Conservation (phyloP, 2,329 filamentous ascomycete genomes). For the Ascocoryne sarcoides region DNA sequence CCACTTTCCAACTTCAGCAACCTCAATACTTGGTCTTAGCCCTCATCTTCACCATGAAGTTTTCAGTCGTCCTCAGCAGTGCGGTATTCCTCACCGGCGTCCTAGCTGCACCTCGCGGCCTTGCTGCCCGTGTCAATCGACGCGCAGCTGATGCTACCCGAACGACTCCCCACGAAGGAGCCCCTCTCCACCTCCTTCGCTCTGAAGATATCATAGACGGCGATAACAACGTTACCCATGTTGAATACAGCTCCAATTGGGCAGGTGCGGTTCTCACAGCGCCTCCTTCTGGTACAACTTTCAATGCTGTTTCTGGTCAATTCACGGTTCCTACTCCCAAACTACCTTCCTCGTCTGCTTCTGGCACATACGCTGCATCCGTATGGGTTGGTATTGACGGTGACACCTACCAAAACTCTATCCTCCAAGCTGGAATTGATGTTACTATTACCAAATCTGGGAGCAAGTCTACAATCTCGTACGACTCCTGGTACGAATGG, state of each 20-base stretch:
- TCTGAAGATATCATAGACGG: conserved; percentile 23
- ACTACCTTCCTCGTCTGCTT: background rate
- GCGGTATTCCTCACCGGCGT: background rate
- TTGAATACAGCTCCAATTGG: conserved; percentile 49
- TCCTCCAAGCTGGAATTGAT: conserved; percentile 48
- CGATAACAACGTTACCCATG: conserved; percentile 36
- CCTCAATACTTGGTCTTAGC: background rate
- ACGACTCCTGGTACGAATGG: conserved; percentile 53
- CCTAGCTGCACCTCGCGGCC: background rate
- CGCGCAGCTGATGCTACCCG: background rate
- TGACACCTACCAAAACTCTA: conserved; percentile 44
- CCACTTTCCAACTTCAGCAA: too few species aligned
- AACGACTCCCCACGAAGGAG: background rate
- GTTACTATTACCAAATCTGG: conserved; percentile 34
- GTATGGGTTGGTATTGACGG: conserved; percentile 56
- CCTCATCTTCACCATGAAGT: background rate
- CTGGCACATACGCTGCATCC: conserved; percentile 24
- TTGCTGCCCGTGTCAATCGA: conserved; percentile 17
- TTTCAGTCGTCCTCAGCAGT: background rate
- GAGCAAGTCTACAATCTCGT: conserved; percentile 27
- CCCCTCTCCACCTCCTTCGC: background rate
- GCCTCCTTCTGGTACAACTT: conserved; percentile 32
- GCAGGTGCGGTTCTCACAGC: conserved; percentile 44
- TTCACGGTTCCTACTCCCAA: conserved; percentile 6
- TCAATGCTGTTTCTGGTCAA: conserved; percentile 40